Percentiles rank a stretch among this genome's conserved stretches.
phyloP scores from a whole-genome alignment of 257 asterid genomes.

The Nicotiana sylvestris region DNA sequence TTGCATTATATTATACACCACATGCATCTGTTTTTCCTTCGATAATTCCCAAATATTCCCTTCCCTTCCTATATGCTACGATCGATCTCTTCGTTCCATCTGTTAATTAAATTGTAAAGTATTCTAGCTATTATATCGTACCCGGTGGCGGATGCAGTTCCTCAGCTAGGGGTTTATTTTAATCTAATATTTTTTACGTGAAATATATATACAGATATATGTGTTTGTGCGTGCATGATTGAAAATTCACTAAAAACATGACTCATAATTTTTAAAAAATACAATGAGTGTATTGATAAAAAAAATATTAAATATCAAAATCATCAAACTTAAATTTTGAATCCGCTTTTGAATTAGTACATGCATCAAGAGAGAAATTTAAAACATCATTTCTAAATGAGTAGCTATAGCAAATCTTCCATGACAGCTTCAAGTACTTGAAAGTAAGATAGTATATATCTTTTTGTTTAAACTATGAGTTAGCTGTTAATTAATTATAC shows the following conservation, averaged over 20 bases:
- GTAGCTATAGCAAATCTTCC: neutral
- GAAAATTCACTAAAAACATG: too few relatives aligned
- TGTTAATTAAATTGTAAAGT: neutral
- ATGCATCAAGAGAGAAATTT: slow-evolving; percentile 1
- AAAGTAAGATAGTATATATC: neutral
- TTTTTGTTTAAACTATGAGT: too few relatives aligned
- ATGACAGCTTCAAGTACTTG: neutral
- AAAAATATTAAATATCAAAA: too few relatives aligned
- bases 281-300: too few relatives aligned
- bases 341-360: neutral
- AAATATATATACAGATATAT: neutral
- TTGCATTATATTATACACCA: neutral
- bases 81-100: neutral
- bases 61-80: neutral
- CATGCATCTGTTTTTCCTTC: neutral
- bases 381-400: neutral
- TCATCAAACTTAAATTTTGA: neutral
- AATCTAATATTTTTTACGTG: too few relatives aligned
- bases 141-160: too few relatives aligned
- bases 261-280: too few relatives aligned
- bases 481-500: neutral
- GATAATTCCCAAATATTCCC: slow-evolving; percentile 1
- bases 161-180: too few relatives aligned
- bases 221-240: neutral
- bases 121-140: neutral